Conservation (phyloP, 2,329 filamentous ascomycete genomes). For the Clonostachys sp. region DNA sequence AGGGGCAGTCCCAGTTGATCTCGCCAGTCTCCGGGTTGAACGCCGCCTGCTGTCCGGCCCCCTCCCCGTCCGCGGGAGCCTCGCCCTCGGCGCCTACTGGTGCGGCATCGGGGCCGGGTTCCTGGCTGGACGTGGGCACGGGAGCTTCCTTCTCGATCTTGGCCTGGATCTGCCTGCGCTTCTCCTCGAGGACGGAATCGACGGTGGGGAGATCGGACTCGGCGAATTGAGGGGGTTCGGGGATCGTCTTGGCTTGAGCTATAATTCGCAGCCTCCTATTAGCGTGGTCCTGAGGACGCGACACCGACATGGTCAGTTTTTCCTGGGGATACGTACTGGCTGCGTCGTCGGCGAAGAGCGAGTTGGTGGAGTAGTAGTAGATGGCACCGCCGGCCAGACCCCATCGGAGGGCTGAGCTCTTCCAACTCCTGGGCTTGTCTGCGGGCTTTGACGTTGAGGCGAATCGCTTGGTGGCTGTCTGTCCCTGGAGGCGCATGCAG, state of each 20-base stretch:
- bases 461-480: slow-evolving; percentile 35
- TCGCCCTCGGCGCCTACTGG: slow-evolving; percentile 12
- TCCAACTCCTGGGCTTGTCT: slow-evolving; percentile 74
- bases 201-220: slow-evolving; percentile 59
- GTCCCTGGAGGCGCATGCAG: slow-evolving; percentile 26
- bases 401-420: slow-evolving; percentile 69
- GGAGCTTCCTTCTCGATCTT: slow-evolving; percentile 14
- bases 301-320: background rate
- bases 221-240: slow-evolving; percentile 46
- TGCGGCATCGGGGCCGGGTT: slow-evolving; percentile 5
- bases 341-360: slow-evolving; percentile 80
- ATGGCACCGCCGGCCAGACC: slow-evolving; percentile 70
- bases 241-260: slow-evolving; percentile 15
- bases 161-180: slow-evolving; percentile 41
- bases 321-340: slow-evolving; percentile 51
- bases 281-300: background rate
- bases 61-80: slow-evolving; percentile 63
- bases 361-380: slow-evolving; percentile 93
- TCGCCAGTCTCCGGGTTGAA: slow-evolving; percentile 98
- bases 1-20: slow-evolving; percentile 99
- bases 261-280: background rate
- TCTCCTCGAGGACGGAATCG: slow-evolving; percentile 63
- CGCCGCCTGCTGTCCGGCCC: slow-evolving; percentile 81
- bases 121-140: slow-evolving; percentile 7
- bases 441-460: slow-evolving; percentile 48